Evolutionary conservation across 345 rosid species (phyloP).

Genomic region (Xanthoceras sorbifolium): DNA sequence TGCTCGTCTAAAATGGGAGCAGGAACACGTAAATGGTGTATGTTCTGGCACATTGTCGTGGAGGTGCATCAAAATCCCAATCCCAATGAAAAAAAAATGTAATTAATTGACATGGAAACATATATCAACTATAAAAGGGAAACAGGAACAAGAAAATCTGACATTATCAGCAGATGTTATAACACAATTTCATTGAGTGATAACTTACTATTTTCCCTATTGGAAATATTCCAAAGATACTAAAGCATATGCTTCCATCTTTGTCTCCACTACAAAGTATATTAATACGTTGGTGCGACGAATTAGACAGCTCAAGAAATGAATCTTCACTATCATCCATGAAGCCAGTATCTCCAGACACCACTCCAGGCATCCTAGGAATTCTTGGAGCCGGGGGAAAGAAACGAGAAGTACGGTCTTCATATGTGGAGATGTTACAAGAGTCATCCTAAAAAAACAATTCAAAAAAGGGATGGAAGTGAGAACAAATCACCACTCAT

Average conservation of each 20-base stretch:
- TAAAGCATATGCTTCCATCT: constrained; percentile 83
- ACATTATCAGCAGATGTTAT: not conserved
- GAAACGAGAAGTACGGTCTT: constrained; percentile 86
- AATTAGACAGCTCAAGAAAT: constrained; percentile 69
- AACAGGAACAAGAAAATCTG: not conserved
- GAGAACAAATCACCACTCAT: not conserved
- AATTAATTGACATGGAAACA: constrained; percentile 9
- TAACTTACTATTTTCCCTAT: constrained; percentile 85
- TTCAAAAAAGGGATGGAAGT: not conserved
- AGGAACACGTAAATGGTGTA: constrained; percentile 65
- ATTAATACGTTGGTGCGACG: constrained; percentile 81
- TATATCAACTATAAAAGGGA: not conserved
- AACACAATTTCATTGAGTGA: not conserved
- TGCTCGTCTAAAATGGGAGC: constrained; percentile 36
- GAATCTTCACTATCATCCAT: constrained; percentile 85
- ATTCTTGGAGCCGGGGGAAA: constrained; percentile 90
- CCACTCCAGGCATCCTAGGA: constrained; percentile 79
- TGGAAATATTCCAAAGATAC: constrained; percentile 91
- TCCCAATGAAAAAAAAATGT: constrained; percentile 10
- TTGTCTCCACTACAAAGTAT: constrained; percentile 84
- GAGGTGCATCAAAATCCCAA: constrained; percentile 22
- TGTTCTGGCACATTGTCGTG: constrained; percentile 55
- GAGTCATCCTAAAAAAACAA: constrained; percentile 47
- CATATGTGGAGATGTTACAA: constrained; percentile 47
- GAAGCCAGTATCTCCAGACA: constrained; percentile 79